phyloP scores from a whole-genome alignment of 257 asterid species.

The Solanum chmielewskii region DNA sequence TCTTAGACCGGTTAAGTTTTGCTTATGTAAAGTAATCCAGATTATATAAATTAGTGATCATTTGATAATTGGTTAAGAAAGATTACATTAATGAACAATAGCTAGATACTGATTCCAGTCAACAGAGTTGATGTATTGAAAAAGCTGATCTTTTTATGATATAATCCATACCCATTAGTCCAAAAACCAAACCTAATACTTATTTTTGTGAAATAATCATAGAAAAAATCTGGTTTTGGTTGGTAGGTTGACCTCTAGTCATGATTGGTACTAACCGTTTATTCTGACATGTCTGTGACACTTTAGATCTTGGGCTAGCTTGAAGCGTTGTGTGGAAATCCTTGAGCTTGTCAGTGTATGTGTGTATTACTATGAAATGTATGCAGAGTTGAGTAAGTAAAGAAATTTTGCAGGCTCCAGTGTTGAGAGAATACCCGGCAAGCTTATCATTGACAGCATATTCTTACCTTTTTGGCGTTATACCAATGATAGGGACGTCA shows the following conservation, averaged over 20 bases:
- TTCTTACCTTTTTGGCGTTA: slow-evolving; percentile 69
- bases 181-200: neutral
- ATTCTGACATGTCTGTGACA: neutral
- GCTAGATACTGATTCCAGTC: neutral
- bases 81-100: neutral
- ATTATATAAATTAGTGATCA: neutral
- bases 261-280: neutral
- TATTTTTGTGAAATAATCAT: neutral
- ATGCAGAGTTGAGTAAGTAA: neutral
- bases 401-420: slow-evolving; percentile 60
- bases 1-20: neutral
- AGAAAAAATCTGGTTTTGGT: neutral
- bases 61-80: neutral
- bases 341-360: neutral
- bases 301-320: neutral
- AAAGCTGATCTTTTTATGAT: neutral
- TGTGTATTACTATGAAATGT: neutral
- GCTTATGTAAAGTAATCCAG: neutral
- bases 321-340: neutral
- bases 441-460: slow-evolving; percentile 87
- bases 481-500: slow-evolving; percentile 58
- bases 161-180: neutral
- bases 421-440: slow-evolving; percentile 82
- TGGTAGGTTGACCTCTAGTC: neutral
- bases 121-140: neutral